Evolutionary conservation across 1,139 yeast species (phyloP).

Genomic region (Debaryomyces coudertii): DNA sequence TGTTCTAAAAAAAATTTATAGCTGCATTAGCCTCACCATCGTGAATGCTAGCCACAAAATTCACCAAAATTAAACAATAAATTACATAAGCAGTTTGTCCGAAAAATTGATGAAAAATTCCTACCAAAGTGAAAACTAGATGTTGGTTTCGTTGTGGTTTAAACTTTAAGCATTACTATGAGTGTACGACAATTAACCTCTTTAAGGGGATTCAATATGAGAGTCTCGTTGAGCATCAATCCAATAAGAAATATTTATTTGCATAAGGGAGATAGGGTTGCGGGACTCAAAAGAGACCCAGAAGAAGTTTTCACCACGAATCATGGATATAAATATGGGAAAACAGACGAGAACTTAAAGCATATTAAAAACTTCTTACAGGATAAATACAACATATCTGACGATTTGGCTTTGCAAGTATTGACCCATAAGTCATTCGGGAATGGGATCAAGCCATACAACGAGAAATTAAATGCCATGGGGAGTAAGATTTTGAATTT

Average conservation of each 20-base stretch:
- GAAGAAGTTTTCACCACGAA: slow-evolving; percentile 59
- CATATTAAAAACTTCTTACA: slow-evolving; percentile 51
- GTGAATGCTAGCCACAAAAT: slow-evolving; percentile 8
- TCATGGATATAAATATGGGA: slow-evolving; percentile 63
- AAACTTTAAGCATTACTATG: slow-evolving; percentile 11
- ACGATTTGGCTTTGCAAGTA: slow-evolving; percentile 69
- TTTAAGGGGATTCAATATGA: slow-evolving; percentile 3
- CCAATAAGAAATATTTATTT: slow-evolving; percentile 31
- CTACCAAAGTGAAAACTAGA: neutral
- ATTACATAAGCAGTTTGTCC: slow-evolving; percentile 8
- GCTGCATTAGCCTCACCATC: slow-evolving; percentile 10
- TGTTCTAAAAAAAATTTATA: slow-evolving; percentile 8
- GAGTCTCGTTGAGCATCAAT: slow-evolving; percentile 5
- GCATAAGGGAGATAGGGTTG: slow-evolving; percentile 64
- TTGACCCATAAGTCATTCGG: slow-evolving; percentile 94
- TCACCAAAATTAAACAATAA: neutral
- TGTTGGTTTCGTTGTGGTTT: neutral
- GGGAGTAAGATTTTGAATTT: slow-evolving; percentile 77
- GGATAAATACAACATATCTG: slow-evolving; percentile 48
- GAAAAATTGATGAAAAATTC: slow-evolving; percentile 10
- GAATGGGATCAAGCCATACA: slow-evolving; percentile 85
- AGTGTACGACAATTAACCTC: slow-evolving; percentile 20
- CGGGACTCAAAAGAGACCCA: slow-evolving; percentile 81
- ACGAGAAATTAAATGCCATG: slow-evolving; percentile 76
- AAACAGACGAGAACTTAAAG: slow-evolving; percentile 49